These are phyloP conservation scores for Curvularia verruculosa DNA, from an alignment of 2,329 filamentous ascomycete species.

Conservation along the genomic window DNA sequence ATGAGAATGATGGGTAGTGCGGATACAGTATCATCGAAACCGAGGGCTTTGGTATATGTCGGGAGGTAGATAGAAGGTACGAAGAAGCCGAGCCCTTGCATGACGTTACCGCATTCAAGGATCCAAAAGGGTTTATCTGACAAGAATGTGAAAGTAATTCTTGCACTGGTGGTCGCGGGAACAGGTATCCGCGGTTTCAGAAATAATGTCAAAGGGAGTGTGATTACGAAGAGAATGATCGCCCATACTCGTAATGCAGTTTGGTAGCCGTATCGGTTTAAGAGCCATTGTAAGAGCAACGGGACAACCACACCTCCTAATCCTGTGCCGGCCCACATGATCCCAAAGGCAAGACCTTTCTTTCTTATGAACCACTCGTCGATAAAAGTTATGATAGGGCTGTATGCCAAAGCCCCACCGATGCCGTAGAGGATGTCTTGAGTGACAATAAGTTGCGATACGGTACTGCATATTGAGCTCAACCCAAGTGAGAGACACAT, in stretches of 20 bases:
- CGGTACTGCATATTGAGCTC: slow-evolving; percentile 59
- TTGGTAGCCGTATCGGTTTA: slow-evolving; percentile 49
- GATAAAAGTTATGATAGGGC: slow-evolving; percentile 63
- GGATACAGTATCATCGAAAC: slow-evolving; percentile 29
- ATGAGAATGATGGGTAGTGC: slow-evolving; percentile 46
- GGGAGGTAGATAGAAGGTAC: slow-evolving; percentile 50
- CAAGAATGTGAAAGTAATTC: slow-evolving; percentile 42
- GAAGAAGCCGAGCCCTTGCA: slow-evolving; percentile 50
- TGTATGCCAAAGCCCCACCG: slow-evolving; percentile 62
- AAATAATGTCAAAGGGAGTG: slow-evolving; percentile 42
- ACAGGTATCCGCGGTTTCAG: slow-evolving; percentile 44
- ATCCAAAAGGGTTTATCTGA: slow-evolving; percentile 38
- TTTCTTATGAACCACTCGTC: slow-evolving; percentile 67
- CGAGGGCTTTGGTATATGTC: slow-evolving; percentile 41
- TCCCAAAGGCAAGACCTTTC: slow-evolving; percentile 67
- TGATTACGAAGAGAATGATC: slow-evolving; percentile 37
- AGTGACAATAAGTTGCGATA: slow-evolving; percentile 62
- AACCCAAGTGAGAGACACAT: slow-evolving; percentile 45
- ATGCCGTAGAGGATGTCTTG: slow-evolving; percentile 68
- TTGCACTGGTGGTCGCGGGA: slow-evolving; percentile 16
- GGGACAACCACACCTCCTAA: slow-evolving; percentile 54
- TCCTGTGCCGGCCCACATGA: slow-evolving; percentile 61
- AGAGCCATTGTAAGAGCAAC: slow-evolving; percentile 49
- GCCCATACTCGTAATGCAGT: slow-evolving; percentile 52
- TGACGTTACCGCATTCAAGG: slow-evolving; percentile 44